phyloP scores from a whole-genome alignment of 2,329 filamentous ascomycete species.

The Fusarium pseudocircinatum region DNA sequence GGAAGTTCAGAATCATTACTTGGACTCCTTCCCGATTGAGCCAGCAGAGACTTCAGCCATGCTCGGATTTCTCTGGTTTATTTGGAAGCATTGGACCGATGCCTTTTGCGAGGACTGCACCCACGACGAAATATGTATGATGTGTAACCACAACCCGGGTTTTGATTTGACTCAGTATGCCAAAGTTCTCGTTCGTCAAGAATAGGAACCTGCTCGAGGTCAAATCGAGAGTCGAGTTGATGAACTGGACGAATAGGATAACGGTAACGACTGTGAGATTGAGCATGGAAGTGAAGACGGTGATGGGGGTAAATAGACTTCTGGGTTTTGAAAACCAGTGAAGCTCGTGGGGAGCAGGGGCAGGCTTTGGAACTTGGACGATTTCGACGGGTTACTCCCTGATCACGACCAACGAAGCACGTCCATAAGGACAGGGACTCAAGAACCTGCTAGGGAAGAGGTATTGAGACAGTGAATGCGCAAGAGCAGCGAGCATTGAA shows the following conservation, averaged over 20 bases:
- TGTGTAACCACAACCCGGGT: fast-evolving
- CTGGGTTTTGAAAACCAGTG: fast-evolving
- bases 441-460: fast-evolving
- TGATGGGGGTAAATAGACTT: fast-evolving
- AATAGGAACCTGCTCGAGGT: fast-evolving
- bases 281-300: not conserved
- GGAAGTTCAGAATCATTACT: fast-evolving
- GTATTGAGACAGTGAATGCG: too few species aligned
- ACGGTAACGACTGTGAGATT: too few species aligned
- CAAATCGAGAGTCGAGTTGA: not conserved
- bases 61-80: not conserved
- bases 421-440: fast-evolving
- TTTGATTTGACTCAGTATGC: fast-evolving
- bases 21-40: fast-evolving
- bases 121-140: fast-evolving
- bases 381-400: not conserved
- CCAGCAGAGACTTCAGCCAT: not conserved
- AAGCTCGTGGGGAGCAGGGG: not conserved
- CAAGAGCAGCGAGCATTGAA: fast-evolving
- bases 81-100: fast-evolving
- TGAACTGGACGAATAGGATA: too few species aligned
- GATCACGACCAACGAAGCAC: not conserved
- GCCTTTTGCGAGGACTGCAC: not conserved
- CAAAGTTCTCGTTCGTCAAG: not conserved
- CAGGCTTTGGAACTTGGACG: fast-evolving